Evolutionary conservation across 176 grass and related monocot species (phyloP).

Genomic region (Juncus inflexus): DNA sequence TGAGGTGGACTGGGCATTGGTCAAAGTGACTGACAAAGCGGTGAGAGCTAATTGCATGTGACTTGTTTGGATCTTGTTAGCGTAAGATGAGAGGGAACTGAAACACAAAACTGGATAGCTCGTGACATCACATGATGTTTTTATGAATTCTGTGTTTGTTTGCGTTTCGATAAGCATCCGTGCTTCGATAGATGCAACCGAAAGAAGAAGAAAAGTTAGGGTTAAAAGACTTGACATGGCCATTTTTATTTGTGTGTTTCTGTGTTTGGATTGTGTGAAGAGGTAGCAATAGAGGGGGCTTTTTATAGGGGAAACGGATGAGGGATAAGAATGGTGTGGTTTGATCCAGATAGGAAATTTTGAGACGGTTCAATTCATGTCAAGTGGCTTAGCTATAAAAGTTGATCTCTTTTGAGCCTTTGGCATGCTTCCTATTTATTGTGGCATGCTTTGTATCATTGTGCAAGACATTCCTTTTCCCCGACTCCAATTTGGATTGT

Average conservation of each 20-base stretch:
- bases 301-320: slow-evolving; percentile 2
- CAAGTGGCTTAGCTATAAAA: too few relatives aligned
- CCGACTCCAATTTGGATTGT: too few relatives aligned
- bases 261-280: not conserved
- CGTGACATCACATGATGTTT: slow-evolving; percentile 23
- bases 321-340: not conserved
- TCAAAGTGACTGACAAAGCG: slow-evolving; percentile 30
- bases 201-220: slow-evolving; percentile 12
- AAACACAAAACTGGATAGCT: slow-evolving; percentile 33
- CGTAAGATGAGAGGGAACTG: slow-evolving; percentile 27
- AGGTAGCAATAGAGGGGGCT: not conserved
- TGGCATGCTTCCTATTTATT: too few relatives aligned
- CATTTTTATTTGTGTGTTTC: slow-evolving; percentile 1
- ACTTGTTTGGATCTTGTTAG: slow-evolving; percentile 18
- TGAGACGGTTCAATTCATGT: too few relatives aligned
- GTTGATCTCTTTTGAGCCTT: too few relatives aligned
- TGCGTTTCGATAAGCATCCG: not conserved
- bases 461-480: too few relatives aligned
- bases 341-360: not conserved
- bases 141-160: slow-evolving; percentile 26
- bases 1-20: slow-evolving; percentile 9
- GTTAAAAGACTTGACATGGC: slow-evolving; percentile 2
- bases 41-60: slow-evolving; percentile 18
- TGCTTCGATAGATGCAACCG: slow-evolving; percentile 1
- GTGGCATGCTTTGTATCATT: too few relatives aligned